Conservation (phyloP, 345 rosid genomes). For the Punica granatum region DNA sequence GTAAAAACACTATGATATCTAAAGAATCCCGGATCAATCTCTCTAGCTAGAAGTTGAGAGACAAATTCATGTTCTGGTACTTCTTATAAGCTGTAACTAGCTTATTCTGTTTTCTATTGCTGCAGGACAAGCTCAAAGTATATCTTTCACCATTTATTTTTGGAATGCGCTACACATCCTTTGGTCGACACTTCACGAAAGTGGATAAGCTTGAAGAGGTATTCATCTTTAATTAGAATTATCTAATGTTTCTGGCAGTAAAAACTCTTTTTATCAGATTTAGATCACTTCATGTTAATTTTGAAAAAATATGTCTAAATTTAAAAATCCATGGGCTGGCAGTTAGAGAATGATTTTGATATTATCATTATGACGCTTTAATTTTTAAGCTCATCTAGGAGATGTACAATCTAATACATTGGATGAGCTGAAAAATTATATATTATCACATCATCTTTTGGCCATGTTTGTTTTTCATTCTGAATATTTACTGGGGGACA, state of each 20-base stretch:
- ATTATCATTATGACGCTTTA: neutral
- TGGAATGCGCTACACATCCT: constrained; percentile 83
- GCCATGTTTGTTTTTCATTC: neutral
- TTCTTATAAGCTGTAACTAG: neutral
- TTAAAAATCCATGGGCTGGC: too few relatives aligned
- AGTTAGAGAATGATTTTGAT: too few relatives aligned
- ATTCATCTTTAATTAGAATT: constrained; percentile 2
- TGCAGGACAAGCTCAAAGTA: constrained; percentile 70
- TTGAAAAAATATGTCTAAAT: too few relatives aligned
- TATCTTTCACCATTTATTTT: constrained; percentile 78
- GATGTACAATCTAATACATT: neutral
- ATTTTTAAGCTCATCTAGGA: neutral
- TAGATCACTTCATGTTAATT: too few relatives aligned
- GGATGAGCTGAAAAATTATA: neutral
- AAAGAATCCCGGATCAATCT: neutral
- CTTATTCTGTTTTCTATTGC: constrained; percentile 15
- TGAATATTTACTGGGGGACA: neutral
- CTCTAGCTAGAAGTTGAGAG: neutral
- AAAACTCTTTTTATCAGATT: too few relatives aligned
- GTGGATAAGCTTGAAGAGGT: constrained; percentile 80
- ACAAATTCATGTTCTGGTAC: neutral
- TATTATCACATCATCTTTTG: neutral
- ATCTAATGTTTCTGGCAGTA: neutral
- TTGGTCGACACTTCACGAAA: constrained; percentile 94
- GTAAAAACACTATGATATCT: neutral